Conservation (phyloP, 768 basidiomycete species). For the Lepiota brunneoincarnata region DNA sequence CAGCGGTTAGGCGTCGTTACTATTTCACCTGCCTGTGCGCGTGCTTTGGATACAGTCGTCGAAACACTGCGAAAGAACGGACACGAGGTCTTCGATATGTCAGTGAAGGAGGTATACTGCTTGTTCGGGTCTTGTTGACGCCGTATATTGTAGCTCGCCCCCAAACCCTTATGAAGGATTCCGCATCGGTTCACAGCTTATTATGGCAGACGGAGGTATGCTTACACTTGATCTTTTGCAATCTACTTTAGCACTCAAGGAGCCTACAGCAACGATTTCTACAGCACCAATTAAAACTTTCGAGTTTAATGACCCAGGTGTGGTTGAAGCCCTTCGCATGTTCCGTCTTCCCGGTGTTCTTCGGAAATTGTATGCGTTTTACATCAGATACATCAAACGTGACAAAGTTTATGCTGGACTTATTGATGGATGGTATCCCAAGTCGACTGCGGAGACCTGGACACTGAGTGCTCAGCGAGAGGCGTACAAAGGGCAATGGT, state of each 20-base stretch:
- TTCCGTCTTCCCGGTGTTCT: slow-evolving; percentile 46
- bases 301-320: slow-evolving; percentile 50
- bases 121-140: neutral
- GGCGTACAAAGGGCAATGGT: slow-evolving; percentile 39
- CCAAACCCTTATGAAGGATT: slow-evolving; percentile 51
- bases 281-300: slow-evolving; percentile 31
- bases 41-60: slow-evolving; percentile 50
- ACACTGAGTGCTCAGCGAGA: slow-evolving; percentile 46
- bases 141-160: slow-evolving; percentile 27
- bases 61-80: slow-evolving; percentile 41
- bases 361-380: slow-evolving; percentile 47
- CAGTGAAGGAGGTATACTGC: slow-evolving; percentile 13
- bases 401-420: slow-evolving; percentile 55
- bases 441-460: slow-evolving; percentile 45
- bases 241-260: slow-evolving; percentile 9
- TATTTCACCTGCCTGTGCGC: slow-evolving; percentile 57
- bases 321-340: slow-evolving; percentile 34
- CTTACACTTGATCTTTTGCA: slow-evolving; percentile 2
- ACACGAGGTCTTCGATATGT: slow-evolving; percentile 49
- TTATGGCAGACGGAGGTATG: slow-evolving; percentile 49
- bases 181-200: slow-evolving; percentile 48
- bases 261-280: slow-evolving; percentile 20
- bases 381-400: slow-evolving; percentile 46
- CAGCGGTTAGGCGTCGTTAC: slow-evolving; percentile 42
- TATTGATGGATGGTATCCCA: slow-evolving; percentile 43